These are phyloP conservation scores for Nakaseomyces delphensis DNA, from an alignment of 1,139 yeast genomes.

Conservation along the genomic window DNA sequence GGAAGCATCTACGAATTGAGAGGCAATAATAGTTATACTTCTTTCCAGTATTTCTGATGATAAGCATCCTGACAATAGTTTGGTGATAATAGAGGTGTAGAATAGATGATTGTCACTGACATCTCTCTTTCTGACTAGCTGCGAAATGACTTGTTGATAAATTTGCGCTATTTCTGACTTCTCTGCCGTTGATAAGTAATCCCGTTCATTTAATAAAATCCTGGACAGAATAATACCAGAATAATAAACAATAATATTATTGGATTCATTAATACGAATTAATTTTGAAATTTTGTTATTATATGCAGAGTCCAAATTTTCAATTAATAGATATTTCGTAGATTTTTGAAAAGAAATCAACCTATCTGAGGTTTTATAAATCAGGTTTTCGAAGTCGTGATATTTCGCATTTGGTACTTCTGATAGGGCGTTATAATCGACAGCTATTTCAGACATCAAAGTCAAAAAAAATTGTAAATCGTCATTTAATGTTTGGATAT, in stretches of 20 bases:
- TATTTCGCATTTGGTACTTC: constrained; percentile 16
- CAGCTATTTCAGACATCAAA: constrained; percentile 32
- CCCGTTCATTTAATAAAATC: constrained; percentile 1
- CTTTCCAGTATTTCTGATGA: constrained; percentile 37
- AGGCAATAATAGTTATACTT: constrained; percentile 37
- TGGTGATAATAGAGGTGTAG: not conserved
- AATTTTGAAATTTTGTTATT: not conserved
- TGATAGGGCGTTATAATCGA: constrained; percentile 33
- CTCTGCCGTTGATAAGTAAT: not conserved
- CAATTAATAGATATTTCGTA: not conserved
- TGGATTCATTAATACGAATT: not conserved
- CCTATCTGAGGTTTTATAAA: constrained; percentile 11
- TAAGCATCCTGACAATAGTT: not conserved
- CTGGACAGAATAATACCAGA: not conserved
- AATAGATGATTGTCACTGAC: not conserved
- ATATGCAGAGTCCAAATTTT: not conserved
- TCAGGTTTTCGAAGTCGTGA: constrained; percentile 16
- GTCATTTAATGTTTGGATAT: constrained; percentile 16
- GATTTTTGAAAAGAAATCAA: not conserved
- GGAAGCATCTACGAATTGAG: constrained; percentile 54
- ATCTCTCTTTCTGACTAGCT: not conserved
- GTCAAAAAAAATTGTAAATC: constrained; percentile 25
- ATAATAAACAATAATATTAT: not conserved
- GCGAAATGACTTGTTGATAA: not conserved
- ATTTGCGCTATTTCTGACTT: not conserved